phyloP scores from a whole-genome alignment of 345 rosid genomes.

The Gossypium longicalyx region DNA sequence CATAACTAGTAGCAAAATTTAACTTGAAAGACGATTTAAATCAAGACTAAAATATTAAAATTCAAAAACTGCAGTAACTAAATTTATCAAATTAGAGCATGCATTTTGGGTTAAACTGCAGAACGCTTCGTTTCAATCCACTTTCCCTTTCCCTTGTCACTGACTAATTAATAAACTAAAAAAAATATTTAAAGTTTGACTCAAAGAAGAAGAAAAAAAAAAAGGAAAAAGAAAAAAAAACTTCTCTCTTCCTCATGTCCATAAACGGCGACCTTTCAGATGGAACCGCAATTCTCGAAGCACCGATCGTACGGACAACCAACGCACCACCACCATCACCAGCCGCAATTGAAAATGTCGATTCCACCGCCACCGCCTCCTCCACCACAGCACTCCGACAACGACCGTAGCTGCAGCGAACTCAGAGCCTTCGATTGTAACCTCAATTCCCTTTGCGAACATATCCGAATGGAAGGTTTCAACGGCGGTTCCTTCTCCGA shows the following conservation, averaged over 20 bases:
- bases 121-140: too few relatives aligned
- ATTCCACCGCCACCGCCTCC: constrained; percentile 32
- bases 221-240: too few relatives aligned
- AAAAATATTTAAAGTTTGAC: background rate
- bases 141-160: too few relatives aligned
- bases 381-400: constrained; percentile 44
- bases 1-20: too few relatives aligned
- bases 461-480: constrained; percentile 85
- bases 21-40: too few relatives aligned
- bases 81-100: too few relatives aligned
- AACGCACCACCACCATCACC: background rate
- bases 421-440: constrained; percentile 79
- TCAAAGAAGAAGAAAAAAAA: too few relatives aligned
- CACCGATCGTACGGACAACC: constrained; percentile 36
- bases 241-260: constrained; percentile 10
- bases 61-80: too few relatives aligned
- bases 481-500: constrained; percentile 84
- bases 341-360: constrained; percentile 36
- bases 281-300: constrained; percentile 32
- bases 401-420: constrained; percentile 60
- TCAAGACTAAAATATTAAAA: too few relatives aligned
- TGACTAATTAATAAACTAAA: too few relatives aligned
- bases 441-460: constrained; percentile 85
- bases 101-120: too few relatives aligned
- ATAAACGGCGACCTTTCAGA: constrained; percentile 11